Evolutionary conservation across 176 grass and related monocot genomes (phyloP), one percentile per base, ranked within the genome.

Genomic region (Triticum monococcum): DNA sequence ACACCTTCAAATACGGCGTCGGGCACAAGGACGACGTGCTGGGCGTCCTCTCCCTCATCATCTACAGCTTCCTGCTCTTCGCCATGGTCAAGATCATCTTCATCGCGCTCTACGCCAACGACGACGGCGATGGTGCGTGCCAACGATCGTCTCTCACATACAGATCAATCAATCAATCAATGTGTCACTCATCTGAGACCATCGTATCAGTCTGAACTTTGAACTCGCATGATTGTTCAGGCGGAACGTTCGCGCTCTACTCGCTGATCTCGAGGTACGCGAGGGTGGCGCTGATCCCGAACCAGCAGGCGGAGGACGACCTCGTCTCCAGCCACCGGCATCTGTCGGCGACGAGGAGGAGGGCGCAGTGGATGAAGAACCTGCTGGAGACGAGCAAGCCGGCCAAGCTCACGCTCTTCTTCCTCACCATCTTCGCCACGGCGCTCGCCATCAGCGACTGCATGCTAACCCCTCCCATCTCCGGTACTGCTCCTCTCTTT

Each of bases 191-290:
- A 59, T 22, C 20, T 59, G 56, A 59, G 56, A 59, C 56, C 7
- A 59, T 59, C 18, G 0, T 59, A 22, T 23, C 68, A 41, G 10
- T 66, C 31, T 54, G 4, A 52, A 68, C 0, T 72, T 1, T 72
- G 12, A n/a, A n/a, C n/a, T n/a, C n/a, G n/a, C n/a, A n/a, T n/a
- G 4, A 11, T 17, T 25, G 4, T 3, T 75, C 68, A 95, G 91
- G 93, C 3, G 94, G 94, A 1, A 93, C 94, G 11, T 96, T 96
- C 22, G 94, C 91, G 5, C 87, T 96, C 9, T 96, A 96, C 76
- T 96, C 94, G 11, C 35, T 96, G 26, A 88, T 96, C 59, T 93
- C 86, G 7, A 81, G 94, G 46, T 84, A 96, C 78, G 89, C 89
- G 0, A 96, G 83, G 45, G 87, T 93, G 30, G 75, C 61, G 32